Percentiles rank a stretch among this genome's conserved stretches.
phyloP scores from a whole-genome alignment of 257 asterid species.

The Solanum tarapatanum region DNA sequence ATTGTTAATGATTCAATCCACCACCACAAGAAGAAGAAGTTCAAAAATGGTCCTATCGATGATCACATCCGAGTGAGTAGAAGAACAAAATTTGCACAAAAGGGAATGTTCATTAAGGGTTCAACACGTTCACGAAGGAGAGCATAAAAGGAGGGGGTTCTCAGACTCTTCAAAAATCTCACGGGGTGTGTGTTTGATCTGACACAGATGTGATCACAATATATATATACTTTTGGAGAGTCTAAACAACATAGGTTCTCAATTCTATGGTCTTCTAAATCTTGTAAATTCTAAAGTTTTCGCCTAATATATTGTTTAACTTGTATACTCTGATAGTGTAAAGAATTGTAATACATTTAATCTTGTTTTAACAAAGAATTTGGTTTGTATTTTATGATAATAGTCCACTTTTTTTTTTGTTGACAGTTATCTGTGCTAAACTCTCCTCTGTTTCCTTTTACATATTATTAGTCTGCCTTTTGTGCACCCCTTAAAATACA shows the following conservation, averaged over 20 bases:
- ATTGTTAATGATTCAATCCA: slow-evolving; percentile 13
- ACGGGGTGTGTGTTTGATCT: not conserved
- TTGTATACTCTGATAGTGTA: not conserved
- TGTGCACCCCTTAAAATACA: not conserved
- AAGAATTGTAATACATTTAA: not conserved
- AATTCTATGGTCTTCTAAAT: not conserved
- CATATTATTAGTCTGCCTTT: not conserved
- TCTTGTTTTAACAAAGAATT: not conserved
- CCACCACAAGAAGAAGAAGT: slow-evolving; percentile 8
- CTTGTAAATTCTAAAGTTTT: not conserved
- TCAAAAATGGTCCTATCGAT: slow-evolving; percentile 15
- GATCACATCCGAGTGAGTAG: slow-evolving; percentile 40
- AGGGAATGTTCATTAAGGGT: slow-evolving; percentile 15
- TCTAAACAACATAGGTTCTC: not conserved
- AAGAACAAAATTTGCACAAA: slow-evolving; percentile 37
- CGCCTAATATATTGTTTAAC: not conserved
- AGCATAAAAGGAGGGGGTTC: not conserved
- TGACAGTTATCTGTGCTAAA: not conserved
- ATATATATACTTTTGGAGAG: not conserved
- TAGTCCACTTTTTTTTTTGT: not conserved
- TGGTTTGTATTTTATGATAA: not conserved
- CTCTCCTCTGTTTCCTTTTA: not conserved
- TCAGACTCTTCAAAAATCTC: not conserved
- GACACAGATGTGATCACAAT: too few relatives aligned
- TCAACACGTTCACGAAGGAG: slow-evolving; percentile 12